Base-by-base conservation (phyloP, 192 early-diverging fungal genomes). In the Linnemannia zychae region DNA sequence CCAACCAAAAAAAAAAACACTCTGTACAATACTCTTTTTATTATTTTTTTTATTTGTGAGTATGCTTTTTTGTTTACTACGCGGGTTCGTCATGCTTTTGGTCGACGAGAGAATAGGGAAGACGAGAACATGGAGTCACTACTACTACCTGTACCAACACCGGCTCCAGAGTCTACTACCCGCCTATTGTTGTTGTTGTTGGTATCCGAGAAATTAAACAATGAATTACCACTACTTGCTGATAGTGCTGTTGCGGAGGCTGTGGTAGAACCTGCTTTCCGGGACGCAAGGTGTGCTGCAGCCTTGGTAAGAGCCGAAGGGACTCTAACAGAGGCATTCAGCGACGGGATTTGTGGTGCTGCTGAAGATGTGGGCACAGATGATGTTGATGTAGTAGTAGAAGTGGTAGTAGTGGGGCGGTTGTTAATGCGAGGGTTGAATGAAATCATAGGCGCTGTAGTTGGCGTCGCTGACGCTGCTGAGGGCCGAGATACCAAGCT, bases 251-350 rank as follows among this genome's bases (percentile, higher is more conserved):
- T 7, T 40, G 77, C 2, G 17, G 34, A 38, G 22, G 74, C 28
- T 12, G 48, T 53, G 9, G 44, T 22, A 33, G n/a, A n/a, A n/a
- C 36, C 31, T n/a, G 79, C 74, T 36, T 80, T 80, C 36, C 52
- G 67, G 15, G 72, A 72, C 24, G 79, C 72, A 22, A 80, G 72
- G 40, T 80, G 65, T 18, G 79, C 79, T 52, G 79, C 79, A 0
- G 72, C 79, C 16, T 74, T 73, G 4, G 79, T 70, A 49, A 80
- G 67, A 2, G 66, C 79, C 6, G 81, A 70, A 17, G 81, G 81
- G 17, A 77, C 46, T 49, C 77, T 78, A 36, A 72, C 65, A 48
- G 75, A 16, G 69, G 69, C 69, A 75, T 46, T 22, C 18, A 49
- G 75, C 18, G n/a, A 66, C 36, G 16, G 6, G 9, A 15, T 2